Base-by-base conservation (phyloP, 371 early-diverging fungal genomes). In the Syncephalis fuscata region DNA sequence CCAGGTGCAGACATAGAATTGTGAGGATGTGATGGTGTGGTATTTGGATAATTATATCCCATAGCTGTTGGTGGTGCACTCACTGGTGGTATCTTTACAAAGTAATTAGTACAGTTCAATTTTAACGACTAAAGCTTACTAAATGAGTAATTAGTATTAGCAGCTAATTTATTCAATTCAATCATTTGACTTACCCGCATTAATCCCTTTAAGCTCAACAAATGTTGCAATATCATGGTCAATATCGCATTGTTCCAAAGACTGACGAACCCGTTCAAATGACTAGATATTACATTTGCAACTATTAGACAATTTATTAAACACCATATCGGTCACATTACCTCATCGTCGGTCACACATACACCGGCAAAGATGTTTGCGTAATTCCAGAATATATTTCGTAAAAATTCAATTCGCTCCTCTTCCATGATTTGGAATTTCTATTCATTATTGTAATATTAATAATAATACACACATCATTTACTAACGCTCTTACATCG, bases 291-390 rank as follows among this genome's bases (percentile, higher is more conserved):
- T 21, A 50, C 37, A 54, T 14, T 48, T 17, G 19, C 9, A 15
- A 22, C 7, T 43, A 48, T 32, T 17, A 36, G 17, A 45, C 19
- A 39, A 21, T 45, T 19, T 16, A 25, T 45, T n/a, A 41, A 1
- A 17, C 19, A 15, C 3, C 19, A 15, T 36, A 46, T 63, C 61
- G 23, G 10, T 46, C 19, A 45, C 10, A 14, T n/a, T 57, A 50
- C 51, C 70, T 90, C 89, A 62, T 88, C 88, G 49, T 94, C 91
- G 22, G 82, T 66, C 2, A 86, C 85, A 42, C 89, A 85, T 14
- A 76, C 65, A 19, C 71, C 71, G 3, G 88, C 80, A 7, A 90
- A 61, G 23, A 90, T 69, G 55, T 92, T 93, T 11, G 90, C 75
- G 53, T 82, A 93, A 44, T 78, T 74, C 76, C 88, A 88, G 27